Base-by-base conservation (phyloP, 164 flowering plant species). In the Liriodendron chinense region DNA sequence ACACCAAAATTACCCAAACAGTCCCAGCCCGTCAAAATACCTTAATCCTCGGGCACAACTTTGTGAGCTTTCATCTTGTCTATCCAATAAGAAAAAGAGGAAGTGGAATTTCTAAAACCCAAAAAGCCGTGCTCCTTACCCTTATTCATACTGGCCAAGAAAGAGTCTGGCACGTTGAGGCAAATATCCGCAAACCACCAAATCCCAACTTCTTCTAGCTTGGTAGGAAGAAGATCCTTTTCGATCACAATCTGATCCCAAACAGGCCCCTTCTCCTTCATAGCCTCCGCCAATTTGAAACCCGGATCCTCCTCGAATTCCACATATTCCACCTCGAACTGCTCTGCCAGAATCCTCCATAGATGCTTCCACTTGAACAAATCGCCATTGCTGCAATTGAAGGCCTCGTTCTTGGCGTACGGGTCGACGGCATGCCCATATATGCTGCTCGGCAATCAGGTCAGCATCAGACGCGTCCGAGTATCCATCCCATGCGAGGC, bases 351-450 rank as follows among this genome's bases (percentile, higher is more conserved):
- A 50, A 84, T 83, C 78, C 74, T 82, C 98, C 98, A 93, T 67
- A 92, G 70, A 22, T 92, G 94, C 89, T 91, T 91, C 96, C 94
- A 92, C 84, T 81, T 89, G 82, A 88, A 93, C 61, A 92, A 88
- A 72, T 93, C 98, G 4, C 96, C 98, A 57, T 93, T 93, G 78
- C 79, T 84, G 68, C 90, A 86, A 70, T 91, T 93, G 71, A 93
- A 93, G 1, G 96, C 94, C 71, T 93, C 94, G 71, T 90, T 90
- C 83, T 86, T 87, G 0, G 94, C 94, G 63, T 85, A 76, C 8
- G 89, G 91, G 67, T 91, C 94, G 23, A 91, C 98, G 6, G 94
- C 82, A n/a, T 3, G 96, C 93, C 98, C 98, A 93, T 2, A 93
- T 92, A 24, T 92, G 92, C 21, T 93, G 98, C 88, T 93, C 98